phyloP scores from a whole-genome alignment of 805 yeast genomes.

The Wickerhamiella musiphila region DNA sequence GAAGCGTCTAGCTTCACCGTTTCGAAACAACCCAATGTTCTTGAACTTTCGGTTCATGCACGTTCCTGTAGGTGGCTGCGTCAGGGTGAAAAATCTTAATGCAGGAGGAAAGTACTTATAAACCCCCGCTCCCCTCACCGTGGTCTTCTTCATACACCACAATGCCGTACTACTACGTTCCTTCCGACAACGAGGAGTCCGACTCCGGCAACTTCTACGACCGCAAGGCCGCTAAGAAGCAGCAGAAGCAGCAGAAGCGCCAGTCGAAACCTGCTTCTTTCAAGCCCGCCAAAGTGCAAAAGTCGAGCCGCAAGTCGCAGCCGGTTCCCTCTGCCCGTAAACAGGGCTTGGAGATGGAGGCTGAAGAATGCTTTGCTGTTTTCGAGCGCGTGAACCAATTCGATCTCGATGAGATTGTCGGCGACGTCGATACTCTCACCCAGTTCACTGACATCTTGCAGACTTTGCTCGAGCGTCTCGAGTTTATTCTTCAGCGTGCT shows the following conservation, averaged over 20 bases:
- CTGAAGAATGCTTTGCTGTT: slow-evolving; percentile 14
- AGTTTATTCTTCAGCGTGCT: slow-evolving; percentile 12
- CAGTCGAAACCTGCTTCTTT: neutral
- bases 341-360: slow-evolving; percentile 13
- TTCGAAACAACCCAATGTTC: slow-evolving; percentile 1
- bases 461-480: slow-evolving; percentile 15
- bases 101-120: slow-evolving; percentile 1
- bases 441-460: slow-evolving; percentile 13
- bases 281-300: slow-evolving; percentile 7
- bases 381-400: slow-evolving; percentile 15
- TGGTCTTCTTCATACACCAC: neutral
- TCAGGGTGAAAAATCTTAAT: slow-evolving; percentile 1
- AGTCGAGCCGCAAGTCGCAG: slow-evolving; percentile 3
- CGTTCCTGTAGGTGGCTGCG: slow-evolving; percentile 1
- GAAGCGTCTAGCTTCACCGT: too few relatives aligned
- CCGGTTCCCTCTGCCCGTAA: slow-evolving; percentile 6
- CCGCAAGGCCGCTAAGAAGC: slow-evolving; percentile 4
- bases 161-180: slow-evolving; percentile 19
- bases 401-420: slow-evolving; percentile 15
- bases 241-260: slow-evolving; percentile 1
- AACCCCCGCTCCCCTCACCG: neutral
- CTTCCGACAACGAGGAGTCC: slow-evolving; percentile 15
- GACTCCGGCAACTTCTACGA: slow-evolving; percentile 6
- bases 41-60: slow-evolving; percentile 3
- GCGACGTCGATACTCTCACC: slow-evolving; percentile 14